Evolutionary conservation across 768 basidiomycete species (phyloP).

Genomic region (Lactarius pseudohatsudake): DNA sequence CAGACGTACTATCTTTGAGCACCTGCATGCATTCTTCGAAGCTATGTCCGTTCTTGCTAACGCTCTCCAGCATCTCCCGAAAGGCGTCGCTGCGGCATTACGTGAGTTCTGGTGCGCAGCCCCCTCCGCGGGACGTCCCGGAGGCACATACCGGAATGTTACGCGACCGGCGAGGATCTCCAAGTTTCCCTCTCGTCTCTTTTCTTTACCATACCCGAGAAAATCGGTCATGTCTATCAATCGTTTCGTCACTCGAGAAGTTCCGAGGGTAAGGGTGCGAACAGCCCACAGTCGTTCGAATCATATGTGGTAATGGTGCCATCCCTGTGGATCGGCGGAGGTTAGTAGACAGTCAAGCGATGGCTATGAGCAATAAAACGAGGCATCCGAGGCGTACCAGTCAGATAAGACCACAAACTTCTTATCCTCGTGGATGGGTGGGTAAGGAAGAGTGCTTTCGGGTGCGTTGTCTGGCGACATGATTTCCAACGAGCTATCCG

Average conservation of each 20-base stretch:
- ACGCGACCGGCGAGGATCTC: conserved; percentile 63
- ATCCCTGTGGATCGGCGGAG: conserved; percentile 55
- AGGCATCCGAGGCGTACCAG: conserved; percentile 58
- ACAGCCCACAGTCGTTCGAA: conserved; percentile 81
- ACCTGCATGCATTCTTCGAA: conserved; percentile 85
- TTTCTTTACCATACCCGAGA: conserved; percentile 78
- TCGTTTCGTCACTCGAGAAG: neutral
- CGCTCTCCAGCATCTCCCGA: conserved; percentile 79
- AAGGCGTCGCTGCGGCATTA: conserved; percentile 71
- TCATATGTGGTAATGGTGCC: conserved; percentile 92
- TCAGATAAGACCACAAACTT: conserved; percentile 86
- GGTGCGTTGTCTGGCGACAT: conserved; percentile 37
- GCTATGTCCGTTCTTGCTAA: conserved; percentile 68
- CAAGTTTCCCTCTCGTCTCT: conserved; percentile 71
- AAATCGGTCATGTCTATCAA: conserved; percentile 83
- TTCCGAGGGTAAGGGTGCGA: neutral
- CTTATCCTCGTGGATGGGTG: conserved; percentile 75
- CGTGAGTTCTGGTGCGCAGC: conserved; percentile 7
- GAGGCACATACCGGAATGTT: conserved; percentile 59
- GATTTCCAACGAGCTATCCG: neutral
- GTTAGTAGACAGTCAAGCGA: neutral
- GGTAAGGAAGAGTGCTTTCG: conserved; percentile 74
- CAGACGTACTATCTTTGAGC: conserved; percentile 63
- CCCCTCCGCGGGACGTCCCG: neutral
- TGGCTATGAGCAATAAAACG: neutral